phyloP scores from a whole-genome alignment of 1,139 yeast genomes.

The Pichia sp. region DNA sequence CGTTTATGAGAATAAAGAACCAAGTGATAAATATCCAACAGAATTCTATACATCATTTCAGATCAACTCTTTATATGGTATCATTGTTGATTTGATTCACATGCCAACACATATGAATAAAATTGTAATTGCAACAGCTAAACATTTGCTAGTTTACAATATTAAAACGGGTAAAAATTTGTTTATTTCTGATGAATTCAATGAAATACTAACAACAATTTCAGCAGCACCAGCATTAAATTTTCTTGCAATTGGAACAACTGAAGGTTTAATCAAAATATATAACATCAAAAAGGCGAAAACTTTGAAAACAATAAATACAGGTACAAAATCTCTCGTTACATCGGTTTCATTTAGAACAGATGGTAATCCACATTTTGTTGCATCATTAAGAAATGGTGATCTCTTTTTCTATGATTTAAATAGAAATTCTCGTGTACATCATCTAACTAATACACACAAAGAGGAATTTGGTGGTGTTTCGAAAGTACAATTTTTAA shows the following conservation, averaged over 20 bases:
- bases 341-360: conserved; percentile 83
- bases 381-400: conserved; percentile 73
- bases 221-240: conserved; percentile 87
- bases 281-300: conserved; percentile 66
- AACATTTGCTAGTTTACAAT: conserved; percentile 55
- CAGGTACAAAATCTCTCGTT: conserved; percentile 47
- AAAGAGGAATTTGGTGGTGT: conserved; percentile 73
- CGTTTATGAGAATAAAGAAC: conserved; percentile 51
- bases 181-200: conserved; percentile 50
- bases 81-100: conserved; percentile 63
- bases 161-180: conserved; percentile 71
- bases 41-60: conserved; percentile 60
- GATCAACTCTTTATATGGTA: conserved; percentile 58
- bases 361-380: conserved; percentile 81
- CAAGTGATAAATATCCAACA: conserved; percentile 41
- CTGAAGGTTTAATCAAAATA: conserved; percentile 57
- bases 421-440: conserved; percentile 64
- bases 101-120: conserved; percentile 92
- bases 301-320: conserved; percentile 48
- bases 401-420: conserved; percentile 82
- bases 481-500: conserved; percentile 65
- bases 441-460: conserved; percentile 68
- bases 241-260: conserved; percentile 69
- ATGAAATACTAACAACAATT: conserved; percentile 50
- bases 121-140: conserved; percentile 66